Evolutionary conservation across 179 eudicot genomes (phyloP), one percentile per base, ranked within the genome.

Genomic region (Silene noctiflora): DNA sequence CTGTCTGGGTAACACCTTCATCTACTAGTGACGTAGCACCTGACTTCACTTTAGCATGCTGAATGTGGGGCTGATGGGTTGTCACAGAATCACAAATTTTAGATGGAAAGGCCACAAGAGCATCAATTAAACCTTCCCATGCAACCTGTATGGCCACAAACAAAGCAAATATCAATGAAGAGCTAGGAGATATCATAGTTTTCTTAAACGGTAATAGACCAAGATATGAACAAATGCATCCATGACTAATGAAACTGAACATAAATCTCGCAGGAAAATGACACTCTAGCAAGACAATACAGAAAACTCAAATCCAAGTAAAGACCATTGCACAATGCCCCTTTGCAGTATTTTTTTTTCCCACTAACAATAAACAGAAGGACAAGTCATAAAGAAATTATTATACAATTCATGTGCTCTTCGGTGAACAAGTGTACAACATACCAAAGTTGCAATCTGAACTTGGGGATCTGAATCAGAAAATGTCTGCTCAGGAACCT

Each of bases 111-210:
- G 46, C 68, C 71, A 90, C 81, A 71, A 91, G 87, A 70, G 93
- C 91, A 86, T 94, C 98, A 81, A 91, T 88, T 63, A 91, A 82
- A 75, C 92, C 91, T 90, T 94, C 97, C 98, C 98, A 94, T 55
- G 98, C 89, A 76, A 87, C 90, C 98, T 93, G 91, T 75, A 65
- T 27, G 22, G 17, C 24, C 22, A 58, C 39, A n/a, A 71, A 60
- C 39, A 69, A 73, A 69, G 27, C 33, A 67, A 39, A 77, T 63
- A 69, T 74, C 31, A 69, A 10, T 13, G 7, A 66, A 39, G 56
- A 48, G 24, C 70, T 27, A 19, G 22, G 25, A 19, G 21, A 27
- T 67, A 65, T 44, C 53, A 72, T 69, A 60, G 27, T 46, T 64
- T 44, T 24, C 13, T 58, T 25, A 64, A 16, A 22, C 22, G 33